Evolutionary conservation across 805 yeast genomes (phyloP), one percentile per base, ranked within the genome.

Genomic region (Nakazawaea ishiwadae): DNA sequence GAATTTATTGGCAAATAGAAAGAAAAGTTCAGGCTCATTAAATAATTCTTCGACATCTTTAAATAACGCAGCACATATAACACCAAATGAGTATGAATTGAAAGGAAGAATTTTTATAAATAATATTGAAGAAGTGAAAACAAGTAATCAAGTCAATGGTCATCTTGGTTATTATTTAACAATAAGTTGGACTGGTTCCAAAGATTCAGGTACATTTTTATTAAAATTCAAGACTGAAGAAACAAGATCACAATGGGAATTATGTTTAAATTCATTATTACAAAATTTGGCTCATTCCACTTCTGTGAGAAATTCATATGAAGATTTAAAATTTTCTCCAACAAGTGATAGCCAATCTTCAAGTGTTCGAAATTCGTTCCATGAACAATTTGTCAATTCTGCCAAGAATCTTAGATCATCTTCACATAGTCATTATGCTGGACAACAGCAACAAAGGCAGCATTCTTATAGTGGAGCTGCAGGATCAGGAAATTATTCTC

Each of bases 141-240:
- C 47, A 14, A 49, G 42, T 15, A 27, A 42, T 12, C 14, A 42
- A 3, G 26, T 45, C 2, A 35, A 40, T 31, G 31, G 60, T 62
- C 35, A 49, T 57, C 48, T 61, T n/a, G 80, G 81, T 5, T 78
- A 80, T 54, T 73, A 76, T 11, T 63, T 84, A 49, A 75, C 81
- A 28, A 73, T 84, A 9, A 75, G 85, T 12, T 85, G 93, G 93
- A 77, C 81, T n/a, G 93, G 96, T 7, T 79, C 82, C 39, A 81
- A 79, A 52, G 97, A 90, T 49, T 80, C 85, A 21, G 96, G 96
- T 11, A 79, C 86, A 15, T 89, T 93, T 51, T 77, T 88, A 14
- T 71, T 93, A 56, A 74, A 86, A 43, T 88, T 88, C 61, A 75
- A 83, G 46, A 83, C 83, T 39, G 97, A 90, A 53, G 98, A 93